phyloP scores from a whole-genome alignment of 805 yeast genomes.

The Saccharomycopsis fodiens region DNA sequence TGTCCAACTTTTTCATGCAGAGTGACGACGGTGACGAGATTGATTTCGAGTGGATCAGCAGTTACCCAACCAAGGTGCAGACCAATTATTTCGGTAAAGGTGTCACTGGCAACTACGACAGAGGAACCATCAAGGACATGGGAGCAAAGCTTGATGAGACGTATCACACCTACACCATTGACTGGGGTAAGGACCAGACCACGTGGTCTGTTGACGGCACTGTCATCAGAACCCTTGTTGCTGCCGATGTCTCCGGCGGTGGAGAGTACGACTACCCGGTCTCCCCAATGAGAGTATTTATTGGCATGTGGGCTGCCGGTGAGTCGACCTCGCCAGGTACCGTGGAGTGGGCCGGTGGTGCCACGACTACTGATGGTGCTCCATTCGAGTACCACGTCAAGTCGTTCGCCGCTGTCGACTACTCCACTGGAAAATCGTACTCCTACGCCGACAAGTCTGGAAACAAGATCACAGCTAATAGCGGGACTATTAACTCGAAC shows the following conservation, averaged over 20 bases:
- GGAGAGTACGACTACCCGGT: slow-evolving; percentile 76
- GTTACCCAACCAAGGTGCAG: slow-evolving; percentile 67
- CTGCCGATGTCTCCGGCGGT: slow-evolving; percentile 26
- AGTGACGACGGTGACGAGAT: slow-evolving; percentile 84
- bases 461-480: slow-evolving; percentile 18
- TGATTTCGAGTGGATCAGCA: slow-evolving; percentile 83
- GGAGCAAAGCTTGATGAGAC: slow-evolving; percentile 54
- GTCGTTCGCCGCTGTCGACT: slow-evolving; percentile 54
- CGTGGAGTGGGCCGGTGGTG: slow-evolving; percentile 78
- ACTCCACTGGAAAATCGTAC: slow-evolving; percentile 57
- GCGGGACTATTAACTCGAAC: slow-evolving; percentile 21
- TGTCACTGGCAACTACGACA: slow-evolving; percentile 63
- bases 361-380: slow-evolving; percentile 52
- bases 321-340: slow-evolving; percentile 62
- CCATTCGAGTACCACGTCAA: slow-evolving; percentile 66
- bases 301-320: slow-evolving; percentile 82
- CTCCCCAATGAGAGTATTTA: slow-evolving; percentile 66
- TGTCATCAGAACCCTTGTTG: slow-evolving; percentile 51
- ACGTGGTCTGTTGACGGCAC: slow-evolving; percentile 70
- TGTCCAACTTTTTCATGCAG: slow-evolving; percentile 60
- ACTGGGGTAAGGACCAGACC: slow-evolving; percentile 65
- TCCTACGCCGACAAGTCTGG: slow-evolving; percentile 43
- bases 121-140: slow-evolving; percentile 49
- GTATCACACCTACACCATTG: slow-evolving; percentile 75
- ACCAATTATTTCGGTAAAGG: slow-evolving; percentile 82